Conservation (phyloP, 164 flowering plant genomes). For the Warburgia ugandensis region DNA sequence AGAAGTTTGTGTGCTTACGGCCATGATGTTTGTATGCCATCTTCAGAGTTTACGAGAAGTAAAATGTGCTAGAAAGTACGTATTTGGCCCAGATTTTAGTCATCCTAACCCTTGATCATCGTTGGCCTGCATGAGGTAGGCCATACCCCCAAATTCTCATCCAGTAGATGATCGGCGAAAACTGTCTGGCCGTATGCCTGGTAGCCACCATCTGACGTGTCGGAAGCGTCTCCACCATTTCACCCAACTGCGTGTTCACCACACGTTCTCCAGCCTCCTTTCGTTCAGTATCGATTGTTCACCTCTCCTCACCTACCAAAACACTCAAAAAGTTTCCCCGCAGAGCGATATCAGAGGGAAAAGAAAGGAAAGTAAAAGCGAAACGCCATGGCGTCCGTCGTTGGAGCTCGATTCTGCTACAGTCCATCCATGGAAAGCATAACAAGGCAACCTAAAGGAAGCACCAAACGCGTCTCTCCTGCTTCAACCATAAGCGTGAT, state of each 20-base stretch:
- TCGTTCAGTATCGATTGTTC: neutral
- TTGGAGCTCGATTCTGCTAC: slow-evolving; percentile 25
- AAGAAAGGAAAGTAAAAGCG: slow-evolving; percentile 1
- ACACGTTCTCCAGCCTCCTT: slow-evolving; percentile 19
- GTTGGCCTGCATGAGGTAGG: too few relatives aligned
- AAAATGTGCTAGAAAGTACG: too few relatives aligned
- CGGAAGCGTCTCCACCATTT: slow-evolving; percentile 7
- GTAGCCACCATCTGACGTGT: slow-evolving; percentile 14
- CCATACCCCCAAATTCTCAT: too few relatives aligned
- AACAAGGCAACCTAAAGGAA: neutral
- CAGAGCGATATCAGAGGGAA: neutral
- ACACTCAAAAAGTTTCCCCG: too few relatives aligned
- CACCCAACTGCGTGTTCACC: slow-evolving; percentile 29
- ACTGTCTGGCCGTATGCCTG: too few relatives aligned
- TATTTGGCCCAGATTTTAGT: too few relatives aligned
- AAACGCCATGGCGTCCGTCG: slow-evolving; percentile 33
- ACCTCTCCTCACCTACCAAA: neutral
- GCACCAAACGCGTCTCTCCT: neutral
- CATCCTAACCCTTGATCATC: too few relatives aligned
- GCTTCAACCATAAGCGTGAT: slow-evolving; percentile 8
- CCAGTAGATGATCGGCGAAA: too few relatives aligned
- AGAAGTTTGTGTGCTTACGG: too few relatives aligned
- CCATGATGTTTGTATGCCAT: too few relatives aligned
- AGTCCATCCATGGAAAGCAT: slow-evolving; percentile 8
- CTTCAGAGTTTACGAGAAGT: too few relatives aligned